Base-by-base conservation (phyloP, 2,329 filamentous ascomycete species). In the Onygenales sp. region DNA sequence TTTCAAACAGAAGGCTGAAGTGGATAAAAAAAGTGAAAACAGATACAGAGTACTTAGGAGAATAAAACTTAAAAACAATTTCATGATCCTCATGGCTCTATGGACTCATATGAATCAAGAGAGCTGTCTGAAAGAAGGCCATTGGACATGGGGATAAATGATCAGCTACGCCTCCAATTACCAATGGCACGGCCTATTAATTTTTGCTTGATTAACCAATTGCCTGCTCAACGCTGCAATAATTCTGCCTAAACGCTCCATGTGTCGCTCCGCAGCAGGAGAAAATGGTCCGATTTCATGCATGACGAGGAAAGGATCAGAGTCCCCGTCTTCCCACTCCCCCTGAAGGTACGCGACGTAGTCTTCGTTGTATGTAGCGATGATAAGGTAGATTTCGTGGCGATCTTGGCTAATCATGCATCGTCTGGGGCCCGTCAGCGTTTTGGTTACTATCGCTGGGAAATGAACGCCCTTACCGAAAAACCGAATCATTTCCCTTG, bases 331-430 rank as follows among this genome's bases (percentile, higher is more conserved):
- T 17, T 44, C 14, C 42, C 42, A 44, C n/a, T 17, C 10, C 9
- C 35, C 47, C 27, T 41, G 35, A 14, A 58, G 27, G 32, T 58
- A 59, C 14, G 50, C 14, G 1, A 59, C 11, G 35, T 59, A 59
- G 2, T 57, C 42, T 6, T 50, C 7, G 32, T 47, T 27, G 50
- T 58, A 57, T 32, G 48, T 49, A 6, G 56, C 54, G 38, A 57
- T 50, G 7, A 55, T 55, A n/a, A 59, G 38, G 33, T 46, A 59
- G 11, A 58, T 54, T 11, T 59, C 52, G 8, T 54, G 38, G 10
- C 47, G 43, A 49, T 58, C 52, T 50, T 58, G 58, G 27, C 45
- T 51, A n/a, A 59, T 48, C 51, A 55, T 48, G 31, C 57, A 42
- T 33, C 54, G 54, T 7, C 57, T 58, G 9, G 44, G 13, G 44